Percentiles rank a stretch among this genome's conserved stretches.
These are phyloP conservation scores for Candida silvicultrix DNA, from an alignment of 805 yeast species.

Conservation along the genomic window DNA sequence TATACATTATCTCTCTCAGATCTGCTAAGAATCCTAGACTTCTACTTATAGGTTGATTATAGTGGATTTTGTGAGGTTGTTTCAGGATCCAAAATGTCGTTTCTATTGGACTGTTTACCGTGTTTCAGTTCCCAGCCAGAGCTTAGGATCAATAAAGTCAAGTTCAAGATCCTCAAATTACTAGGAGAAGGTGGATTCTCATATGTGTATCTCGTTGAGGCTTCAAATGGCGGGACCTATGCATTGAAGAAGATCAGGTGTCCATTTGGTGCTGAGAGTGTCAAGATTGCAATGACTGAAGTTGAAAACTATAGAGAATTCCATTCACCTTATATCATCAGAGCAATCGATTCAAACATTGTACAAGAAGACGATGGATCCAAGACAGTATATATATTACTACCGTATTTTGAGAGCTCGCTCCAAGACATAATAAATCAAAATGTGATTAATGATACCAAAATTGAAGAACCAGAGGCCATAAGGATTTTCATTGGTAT, in stretches of 20 bases:
- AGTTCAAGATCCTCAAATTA: conserved; percentile 59
- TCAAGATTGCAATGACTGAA: conserved; percentile 70
- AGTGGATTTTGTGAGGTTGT: too few species aligned
- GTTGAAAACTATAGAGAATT: conserved; percentile 71
- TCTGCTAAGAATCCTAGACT: too few species aligned
- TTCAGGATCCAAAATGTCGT: conserved; percentile 8
- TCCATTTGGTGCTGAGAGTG: conserved; percentile 77
- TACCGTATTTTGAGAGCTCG: conserved; percentile 78
- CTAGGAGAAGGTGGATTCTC: conserved; percentile 90
- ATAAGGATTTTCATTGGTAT: conserved; percentile 58
- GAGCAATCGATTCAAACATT: conserved; percentile 63
- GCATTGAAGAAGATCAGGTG: conserved; percentile 86
- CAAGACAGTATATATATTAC: conserved; percentile 66
- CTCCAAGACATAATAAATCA: conserved; percentile 74
- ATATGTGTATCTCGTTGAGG: conserved; percentile 73
- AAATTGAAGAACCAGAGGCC: conserved; percentile 58
- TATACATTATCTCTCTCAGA: too few species aligned
- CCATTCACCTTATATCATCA: conserved; percentile 58
- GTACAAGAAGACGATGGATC: conserved; percentile 75
- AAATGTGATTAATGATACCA: conserved; percentile 47
- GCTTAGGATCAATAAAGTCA: conserved; percentile 53
- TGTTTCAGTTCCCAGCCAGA: conserved; percentile 41
- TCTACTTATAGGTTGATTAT: too few species aligned
- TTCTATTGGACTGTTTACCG: conserved; percentile 9
- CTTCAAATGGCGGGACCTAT: conserved; percentile 39